Evolutionary conservation across 208 protist genomes (phyloP).

Genomic region (Spongospora subterranea): DNA sequence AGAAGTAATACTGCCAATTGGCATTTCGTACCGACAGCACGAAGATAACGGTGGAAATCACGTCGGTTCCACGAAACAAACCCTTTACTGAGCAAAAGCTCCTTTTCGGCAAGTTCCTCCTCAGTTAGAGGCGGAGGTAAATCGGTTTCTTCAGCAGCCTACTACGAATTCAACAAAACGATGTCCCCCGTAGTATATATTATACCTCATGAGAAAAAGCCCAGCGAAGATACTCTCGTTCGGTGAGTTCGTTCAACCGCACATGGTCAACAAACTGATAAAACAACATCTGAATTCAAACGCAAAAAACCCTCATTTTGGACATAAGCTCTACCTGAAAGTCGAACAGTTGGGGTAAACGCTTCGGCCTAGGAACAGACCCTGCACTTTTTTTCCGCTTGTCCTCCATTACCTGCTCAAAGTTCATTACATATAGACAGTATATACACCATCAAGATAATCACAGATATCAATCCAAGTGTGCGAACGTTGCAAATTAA

Average conservation of each 20-base stretch:
- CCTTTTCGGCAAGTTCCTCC: conserved; percentile 20
- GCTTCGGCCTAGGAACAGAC: conserved; percentile 21
- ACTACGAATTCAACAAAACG: not conserved
- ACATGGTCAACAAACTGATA: not conserved
- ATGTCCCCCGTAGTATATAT: not conserved
- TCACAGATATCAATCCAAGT: no score
- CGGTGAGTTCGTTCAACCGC: not conserved
- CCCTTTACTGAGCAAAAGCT: not conserved
- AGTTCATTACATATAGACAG: no score
- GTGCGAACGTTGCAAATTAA: no score
- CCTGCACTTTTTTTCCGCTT: conserved; percentile 65
- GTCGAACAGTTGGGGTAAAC: conserved; percentile 33
- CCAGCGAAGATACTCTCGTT: not conserved
- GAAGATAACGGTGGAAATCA: conserved; percentile 55
- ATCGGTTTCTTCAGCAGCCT: not conserved
- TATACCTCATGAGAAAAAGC: not conserved
- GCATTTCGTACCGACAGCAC: not conserved
- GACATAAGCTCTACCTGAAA: not conserved
- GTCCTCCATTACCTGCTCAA: not conserved
- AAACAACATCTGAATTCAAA: not conserved
- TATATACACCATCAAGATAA: no score
- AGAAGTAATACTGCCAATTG: not conserved
- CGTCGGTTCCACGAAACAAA: not conserved
- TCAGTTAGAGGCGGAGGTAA: not conserved
- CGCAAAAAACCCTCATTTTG: not conserved